These are phyloP conservation scores for Xylaria sp. DNA, from an alignment of 2,329 filamentous ascomycete species.

Conservation along the genomic window DNA sequence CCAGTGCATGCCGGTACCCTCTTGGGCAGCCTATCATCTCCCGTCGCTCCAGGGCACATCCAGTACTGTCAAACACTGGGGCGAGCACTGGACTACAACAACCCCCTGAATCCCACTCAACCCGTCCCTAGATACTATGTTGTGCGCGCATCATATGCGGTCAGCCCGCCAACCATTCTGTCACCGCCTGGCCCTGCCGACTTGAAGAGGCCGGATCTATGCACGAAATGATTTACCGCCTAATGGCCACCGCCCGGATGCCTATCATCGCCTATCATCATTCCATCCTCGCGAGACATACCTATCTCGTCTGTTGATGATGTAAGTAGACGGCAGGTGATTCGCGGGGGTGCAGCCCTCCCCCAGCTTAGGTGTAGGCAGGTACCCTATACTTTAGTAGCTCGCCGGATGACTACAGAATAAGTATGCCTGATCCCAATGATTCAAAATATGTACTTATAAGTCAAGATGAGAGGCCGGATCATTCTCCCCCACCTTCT, in stretches of 20 bases:
- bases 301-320: background rate
- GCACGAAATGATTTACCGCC: slow-evolving; percentile 23
- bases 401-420: slow-evolving; percentile 22
- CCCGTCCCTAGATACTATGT: background rate
- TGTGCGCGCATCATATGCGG: slow-evolving; percentile 27
- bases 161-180: slow-evolving; percentile 36
- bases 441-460: slow-evolving; percentile 16
- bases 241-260: slow-evolving; percentile 10
- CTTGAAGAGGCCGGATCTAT: slow-evolving; percentile 21
- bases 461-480: slow-evolving; percentile 2
- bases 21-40: slow-evolving; percentile 24
- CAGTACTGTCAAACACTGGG: slow-evolving; percentile 5
- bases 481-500: slow-evolving; percentile 21
- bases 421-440: slow-evolving; percentile 11
- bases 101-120: slow-evolving; percentile 16
- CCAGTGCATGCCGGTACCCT: slow-evolving; percentile 28
- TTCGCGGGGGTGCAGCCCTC: slow-evolving; percentile 6
- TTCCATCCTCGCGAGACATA: slow-evolving; percentile 21
- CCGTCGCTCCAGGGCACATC: slow-evolving; percentile 9
- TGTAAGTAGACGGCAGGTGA: slow-evolving; percentile 16
- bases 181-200: slow-evolving; percentile 35
- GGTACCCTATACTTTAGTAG: background rate
- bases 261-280: slow-evolving; percentile 18
- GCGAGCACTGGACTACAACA: background rate
- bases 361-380: background rate